Percentiles rank a stretch among this genome's conserved stretches.
Conservation (phyloP, 164 flowering plant genomes). For the Magnolia sinica region DNA sequence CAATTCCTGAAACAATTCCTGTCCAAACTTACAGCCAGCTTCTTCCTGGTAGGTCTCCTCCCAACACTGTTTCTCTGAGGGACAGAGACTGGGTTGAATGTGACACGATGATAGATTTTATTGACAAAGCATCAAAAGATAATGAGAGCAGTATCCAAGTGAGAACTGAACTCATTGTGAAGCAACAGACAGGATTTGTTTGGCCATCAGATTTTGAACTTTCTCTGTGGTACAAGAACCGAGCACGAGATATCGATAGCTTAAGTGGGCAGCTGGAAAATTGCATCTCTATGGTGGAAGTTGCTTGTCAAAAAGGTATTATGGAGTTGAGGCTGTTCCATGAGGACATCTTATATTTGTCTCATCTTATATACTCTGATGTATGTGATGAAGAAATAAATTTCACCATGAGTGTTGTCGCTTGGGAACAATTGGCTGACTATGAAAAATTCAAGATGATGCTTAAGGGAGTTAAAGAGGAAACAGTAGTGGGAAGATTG, state of each 20-base stretch:
- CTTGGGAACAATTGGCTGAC: constrained; percentile 76
- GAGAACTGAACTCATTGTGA: constrained; percentile 71
- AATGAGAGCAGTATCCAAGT: constrained; percentile 29
- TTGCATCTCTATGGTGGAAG: constrained; percentile 64
- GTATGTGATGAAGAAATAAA: constrained; percentile 40
- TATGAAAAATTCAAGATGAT: constrained; percentile 89
- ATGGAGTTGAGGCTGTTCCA: constrained; percentile 59
- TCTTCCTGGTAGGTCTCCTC: constrained; percentile 90
- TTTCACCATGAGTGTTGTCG: constrained; percentile 49
- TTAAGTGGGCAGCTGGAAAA: constrained; percentile 89
- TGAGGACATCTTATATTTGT: constrained; percentile 60
- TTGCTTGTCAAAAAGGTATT: constrained; percentile 74
- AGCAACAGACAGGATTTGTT: constrained; percentile 42
- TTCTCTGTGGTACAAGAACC: constrained; percentile 67
- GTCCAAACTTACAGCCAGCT: constrained; percentile 85
- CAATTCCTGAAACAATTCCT: constrained; percentile 92
- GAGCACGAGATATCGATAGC: constrained; percentile 78
- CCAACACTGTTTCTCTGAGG: constrained; percentile 51
- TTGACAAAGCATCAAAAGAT: constrained; percentile 35
- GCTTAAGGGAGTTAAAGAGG: constrained; percentile 69
- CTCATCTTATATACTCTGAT: constrained; percentile 72
- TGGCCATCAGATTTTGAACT: constrained; percentile 84
- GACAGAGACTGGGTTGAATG: constrained; percentile 97
- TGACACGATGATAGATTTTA: constrained; percentile 48
- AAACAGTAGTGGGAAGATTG: constrained; percentile 52